Evolutionary conservation across 768 basidiomycete genomes (phyloP).

Genomic region (Hemileccinum impolitum): DNA sequence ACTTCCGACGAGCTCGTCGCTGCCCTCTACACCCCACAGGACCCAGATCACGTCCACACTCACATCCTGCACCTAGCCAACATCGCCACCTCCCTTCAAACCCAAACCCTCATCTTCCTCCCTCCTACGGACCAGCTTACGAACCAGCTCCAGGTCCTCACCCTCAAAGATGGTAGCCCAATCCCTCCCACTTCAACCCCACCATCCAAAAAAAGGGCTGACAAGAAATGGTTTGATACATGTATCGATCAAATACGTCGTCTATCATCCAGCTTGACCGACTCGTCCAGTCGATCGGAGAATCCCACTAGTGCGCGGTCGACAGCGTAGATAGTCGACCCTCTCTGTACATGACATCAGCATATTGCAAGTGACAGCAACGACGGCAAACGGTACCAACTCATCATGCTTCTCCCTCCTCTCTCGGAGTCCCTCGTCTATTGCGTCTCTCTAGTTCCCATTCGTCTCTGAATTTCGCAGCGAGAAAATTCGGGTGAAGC

Average conservation of each 20-base stretch:
- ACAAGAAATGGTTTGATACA: constrained; percentile 58
- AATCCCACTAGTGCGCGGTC: neutral
- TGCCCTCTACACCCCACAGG: constrained; percentile 64
- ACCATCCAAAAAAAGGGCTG: constrained; percentile 31
- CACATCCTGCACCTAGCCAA: constrained; percentile 39
- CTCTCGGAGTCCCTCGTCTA: constrained; percentile 23
- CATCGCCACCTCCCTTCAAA: constrained; percentile 37
- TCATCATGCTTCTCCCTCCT: constrained; percentile 35
- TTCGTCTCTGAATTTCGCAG: constrained; percentile 53
- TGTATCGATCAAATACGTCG: constrained; percentile 64
- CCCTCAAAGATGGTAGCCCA: constrained; percentile 6
- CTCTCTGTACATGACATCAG: constrained; percentile 18
- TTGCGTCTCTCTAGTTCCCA: constrained; percentile 42
- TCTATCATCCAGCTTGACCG: constrained; percentile 30
- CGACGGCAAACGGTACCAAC: constrained; percentile 9
- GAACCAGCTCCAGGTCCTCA: constrained; percentile 23
- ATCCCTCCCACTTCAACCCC: neutral
- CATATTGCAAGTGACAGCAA: constrained; percentile 2
- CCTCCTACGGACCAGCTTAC: constrained; percentile 21
- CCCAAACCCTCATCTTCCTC: constrained; percentile 25
- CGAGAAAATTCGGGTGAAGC: constrained; percentile 59
- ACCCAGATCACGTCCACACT: constrained; percentile 37
- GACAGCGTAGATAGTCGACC: constrained; percentile 1
- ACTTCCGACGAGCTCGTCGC: constrained; percentile 66
- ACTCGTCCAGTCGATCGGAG: too few species aligned